Base-by-base conservation (phyloP, 2,329 filamentous ascomycete genomes). In the Magnaporthiopsis rhizophila region DNA sequence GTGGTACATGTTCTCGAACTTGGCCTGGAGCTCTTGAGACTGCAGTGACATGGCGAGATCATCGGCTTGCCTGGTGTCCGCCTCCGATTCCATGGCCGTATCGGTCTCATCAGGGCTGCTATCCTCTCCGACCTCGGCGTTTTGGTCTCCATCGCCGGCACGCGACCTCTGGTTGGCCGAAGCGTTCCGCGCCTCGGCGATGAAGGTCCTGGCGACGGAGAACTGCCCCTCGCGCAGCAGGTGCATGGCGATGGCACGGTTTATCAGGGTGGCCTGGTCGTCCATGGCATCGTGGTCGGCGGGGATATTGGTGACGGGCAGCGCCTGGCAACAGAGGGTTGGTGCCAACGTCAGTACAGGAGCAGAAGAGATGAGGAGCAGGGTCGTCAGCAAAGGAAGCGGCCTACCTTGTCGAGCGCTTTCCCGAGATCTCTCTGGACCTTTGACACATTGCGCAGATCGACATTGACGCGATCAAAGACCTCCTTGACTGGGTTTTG, bases 161-260 rank as follows among this genome's bases (percentile, higher is more conserved):
- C 13, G 28, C 24, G 45, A 45, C 28, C 45, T 56, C 28, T 28
- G 36, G 24, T 24, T 36, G 5, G 61, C 1, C 1, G 30, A 4
- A 68, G 65, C 21, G 58, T 79, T 74, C 65, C 79, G 76, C 21
- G 80, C 85, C 79, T 98, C 95, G 18, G 83, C 79, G 61, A 97
- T 85, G 70, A 99, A 97, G 1, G 88, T 92, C 21, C 88, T 87
- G 15, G 94, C 94, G 2, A 97, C 93, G 28, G 83, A 83, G 75
- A 99, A 99, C 73, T 97, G 90, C 61, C 95, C 95, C 77, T 98
- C 94, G 57, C 95, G 90, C 56, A 99, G 83, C 28, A 99, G 84
- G 73, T 99, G 95, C 92, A 98, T 97, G 12, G 91, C 91, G 70
- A 99, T 96, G 8, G 95, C 94, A 65, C 93, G 87, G 77, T 97